Percentiles rank a stretch among this genome's conserved stretches.
These are phyloP conservation scores for Rhizophagus clarus DNA, from an alignment of 192 early-diverging fungal species.

Conservation along the genomic window DNA sequence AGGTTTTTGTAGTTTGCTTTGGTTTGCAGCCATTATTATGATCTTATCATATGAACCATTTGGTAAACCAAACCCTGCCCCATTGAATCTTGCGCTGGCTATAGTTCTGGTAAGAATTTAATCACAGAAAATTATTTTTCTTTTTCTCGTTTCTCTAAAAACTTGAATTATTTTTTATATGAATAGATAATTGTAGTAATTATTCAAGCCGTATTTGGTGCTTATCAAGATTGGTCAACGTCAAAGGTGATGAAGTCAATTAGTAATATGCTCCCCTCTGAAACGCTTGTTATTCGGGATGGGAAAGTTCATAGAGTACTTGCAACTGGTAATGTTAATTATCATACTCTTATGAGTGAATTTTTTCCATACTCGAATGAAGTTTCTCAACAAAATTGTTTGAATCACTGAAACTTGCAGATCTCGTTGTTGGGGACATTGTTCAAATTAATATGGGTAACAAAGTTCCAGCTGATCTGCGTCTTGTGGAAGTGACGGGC, in stretches of 20 bases:
- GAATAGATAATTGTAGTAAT: constrained; percentile 60
- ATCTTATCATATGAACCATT: constrained; percentile 68
- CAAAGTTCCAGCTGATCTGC: constrained; percentile 78
- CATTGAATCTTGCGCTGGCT: background rate
- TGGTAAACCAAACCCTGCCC: constrained; percentile 23
- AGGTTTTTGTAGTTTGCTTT: constrained; percentile 72
- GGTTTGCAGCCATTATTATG: constrained; percentile 67
- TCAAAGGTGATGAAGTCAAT: constrained; percentile 71
- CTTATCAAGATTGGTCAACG: constrained; percentile 72
- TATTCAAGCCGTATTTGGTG: constrained; percentile 69
- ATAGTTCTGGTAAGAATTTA: background rate
- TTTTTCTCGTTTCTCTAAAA: constrained; percentile 39
- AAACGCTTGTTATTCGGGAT: constrained; percentile 69
- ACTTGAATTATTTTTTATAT: constrained; percentile 43
- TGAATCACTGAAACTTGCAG: constrained; percentile 29
- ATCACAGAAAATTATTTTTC: too few relatives aligned
- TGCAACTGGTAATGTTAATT: background rate
- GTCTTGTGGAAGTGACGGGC: constrained; percentile 61
- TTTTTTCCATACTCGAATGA: background rate
- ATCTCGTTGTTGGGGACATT: constrained; percentile 77
- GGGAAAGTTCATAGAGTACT: constrained; percentile 53
- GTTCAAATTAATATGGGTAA: constrained; percentile 67
- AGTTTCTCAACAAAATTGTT: background rate
- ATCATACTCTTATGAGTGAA: background rate
- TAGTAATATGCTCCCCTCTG: constrained; percentile 66